Base-by-base conservation (phyloP, 2,329 filamentous ascomycete genomes). In the Huntiella moniliformis region DNA sequence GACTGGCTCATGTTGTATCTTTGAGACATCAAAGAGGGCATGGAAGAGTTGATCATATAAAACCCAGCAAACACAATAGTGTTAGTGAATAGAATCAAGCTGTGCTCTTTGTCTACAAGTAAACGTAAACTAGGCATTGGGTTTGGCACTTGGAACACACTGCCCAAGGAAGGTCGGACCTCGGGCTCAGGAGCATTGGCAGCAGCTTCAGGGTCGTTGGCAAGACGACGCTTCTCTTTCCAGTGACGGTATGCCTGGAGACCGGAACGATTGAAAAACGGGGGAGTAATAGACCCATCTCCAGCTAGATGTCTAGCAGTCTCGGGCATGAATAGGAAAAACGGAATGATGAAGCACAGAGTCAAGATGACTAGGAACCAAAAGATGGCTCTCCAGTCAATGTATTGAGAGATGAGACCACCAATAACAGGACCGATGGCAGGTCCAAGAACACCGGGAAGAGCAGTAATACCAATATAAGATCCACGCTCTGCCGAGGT, bases 1-100 rank as follows among this genome's bases (percentile, higher is more conserved):
- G 68, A 58, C 15, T 78, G 71, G 48, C 70, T 66, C 18, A 74
- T 71, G 1, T 71, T 67, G 54, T 82, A 86, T 41, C 73, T 71
- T 2, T 54, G 44, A 1, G 56, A 42, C n/a, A 70, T 61, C 3
- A 64, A 56, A 0, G 57, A 56, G 0, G 68, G 67, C 56, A 70
- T 61, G 3, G 65, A 61, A 1, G 66, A 60, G 2, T 61, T 58
- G 17, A 70, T 57, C 48, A 63, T 64, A 53, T 70, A 70, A 54
- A 70, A 70, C 4, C 66, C 67, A 0, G 67, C 63, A 49, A 70
- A 71, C 3, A 68, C 59, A 3, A 71, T 54, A 40, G 61, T 61
- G 43, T 60, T 63, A 40, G 61, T 63, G 15, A 61, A 54, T 6
- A 73, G 61, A 1, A 74, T 56, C 6, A 70, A 52, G 2, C 61